phyloP scores from a whole-genome alignment of 345 rosid genomes.

The Pugionium cornutum region DNA sequence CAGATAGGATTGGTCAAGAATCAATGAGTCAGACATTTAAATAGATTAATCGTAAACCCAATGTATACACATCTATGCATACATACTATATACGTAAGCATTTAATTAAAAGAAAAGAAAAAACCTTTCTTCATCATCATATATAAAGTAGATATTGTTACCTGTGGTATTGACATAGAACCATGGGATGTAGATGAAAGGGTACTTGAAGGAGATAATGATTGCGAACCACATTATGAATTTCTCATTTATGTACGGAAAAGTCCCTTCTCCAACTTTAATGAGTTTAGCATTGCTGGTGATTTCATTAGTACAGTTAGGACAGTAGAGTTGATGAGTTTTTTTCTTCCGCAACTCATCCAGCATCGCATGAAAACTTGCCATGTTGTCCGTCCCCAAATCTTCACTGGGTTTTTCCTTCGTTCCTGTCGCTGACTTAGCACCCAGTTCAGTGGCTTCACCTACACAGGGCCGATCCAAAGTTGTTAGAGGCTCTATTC shows the following conservation, averaged over 20 bases:
- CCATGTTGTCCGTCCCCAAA: too few species aligned
- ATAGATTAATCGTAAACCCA: neutral
- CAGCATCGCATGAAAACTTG: neutral
- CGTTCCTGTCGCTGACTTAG: too few species aligned
- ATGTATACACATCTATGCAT: neutral
- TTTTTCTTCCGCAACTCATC: neutral
- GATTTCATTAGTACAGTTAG: constrained; percentile 9
- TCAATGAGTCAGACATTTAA: neutral
- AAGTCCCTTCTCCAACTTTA: neutral
- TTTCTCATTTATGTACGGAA: neutral
- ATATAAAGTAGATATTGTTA: neutral
- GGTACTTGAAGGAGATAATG: neutral
- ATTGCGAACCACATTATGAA: neutral
- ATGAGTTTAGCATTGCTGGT: neutral
- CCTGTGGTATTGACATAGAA: neutral
- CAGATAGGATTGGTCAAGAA: neutral
- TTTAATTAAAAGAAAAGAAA: neutral
- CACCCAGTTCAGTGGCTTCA: too few species aligned
- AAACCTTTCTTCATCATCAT: neutral
- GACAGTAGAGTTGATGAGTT: constrained; percentile 20
- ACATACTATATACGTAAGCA: neutral
- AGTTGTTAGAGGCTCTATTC: too few species aligned
- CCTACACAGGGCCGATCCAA: too few species aligned
- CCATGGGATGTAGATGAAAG: neutral
- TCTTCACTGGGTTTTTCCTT: too few species aligned